Percentiles rank a stretch among this genome's conserved stretches.
Conservation (phyloP, 2,329 filamentous ascomycete genomes). For the Xylogone sp. region DNA sequence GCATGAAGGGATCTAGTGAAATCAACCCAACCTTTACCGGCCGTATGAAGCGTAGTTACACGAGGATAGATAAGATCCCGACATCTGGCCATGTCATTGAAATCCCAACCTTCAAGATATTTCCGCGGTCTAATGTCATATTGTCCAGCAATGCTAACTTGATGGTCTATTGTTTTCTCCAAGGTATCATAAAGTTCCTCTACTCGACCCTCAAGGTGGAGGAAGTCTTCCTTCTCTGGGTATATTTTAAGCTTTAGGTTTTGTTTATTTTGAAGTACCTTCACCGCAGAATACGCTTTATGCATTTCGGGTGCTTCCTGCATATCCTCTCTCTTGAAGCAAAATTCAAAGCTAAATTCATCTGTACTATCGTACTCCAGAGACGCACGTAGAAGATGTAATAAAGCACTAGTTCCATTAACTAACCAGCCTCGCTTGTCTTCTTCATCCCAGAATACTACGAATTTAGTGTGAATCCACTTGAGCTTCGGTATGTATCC, state of each 20-base stretch:
- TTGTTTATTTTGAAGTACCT: too few relatives aligned
- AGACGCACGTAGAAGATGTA: slow-evolving; percentile 19
- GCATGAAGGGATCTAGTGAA: slow-evolving; percentile 2
- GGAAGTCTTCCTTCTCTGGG: not conserved
- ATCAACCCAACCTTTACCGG: slow-evolving; percentile 5
- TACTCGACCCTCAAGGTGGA: slow-evolving; percentile 10
- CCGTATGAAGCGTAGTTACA: slow-evolving; percentile 6
- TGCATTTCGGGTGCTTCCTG: not conserved
- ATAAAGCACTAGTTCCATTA: slow-evolving; percentile 23
- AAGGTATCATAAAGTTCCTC: slow-evolving; percentile 15
- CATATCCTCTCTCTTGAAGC: not conserved
- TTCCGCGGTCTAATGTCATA: slow-evolving; percentile 11
- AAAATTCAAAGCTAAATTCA: slow-evolving; percentile 1
- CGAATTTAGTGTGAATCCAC: slow-evolving; percentile 15
- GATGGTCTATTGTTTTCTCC: slow-evolving; percentile 24
- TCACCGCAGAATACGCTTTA: not conserved
- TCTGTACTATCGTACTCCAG: slow-evolving; percentile 10
- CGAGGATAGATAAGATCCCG: slow-evolving; percentile 15
- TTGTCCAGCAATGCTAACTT: slow-evolving; percentile 9
- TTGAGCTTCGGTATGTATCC: slow-evolving; percentile 10
- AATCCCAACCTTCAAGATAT: slow-evolving; percentile 29
- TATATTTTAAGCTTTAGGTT: too few relatives aligned
- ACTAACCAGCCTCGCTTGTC: slow-evolving; percentile 27
- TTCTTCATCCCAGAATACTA: slow-evolving; percentile 18
- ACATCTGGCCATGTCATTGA: slow-evolving; percentile 18